Evolutionary conservation across 1,139 yeast species (phyloP), one percentile per base, ranked within the genome.

Genomic region (Wickerhamiella pararugosa): DNA sequence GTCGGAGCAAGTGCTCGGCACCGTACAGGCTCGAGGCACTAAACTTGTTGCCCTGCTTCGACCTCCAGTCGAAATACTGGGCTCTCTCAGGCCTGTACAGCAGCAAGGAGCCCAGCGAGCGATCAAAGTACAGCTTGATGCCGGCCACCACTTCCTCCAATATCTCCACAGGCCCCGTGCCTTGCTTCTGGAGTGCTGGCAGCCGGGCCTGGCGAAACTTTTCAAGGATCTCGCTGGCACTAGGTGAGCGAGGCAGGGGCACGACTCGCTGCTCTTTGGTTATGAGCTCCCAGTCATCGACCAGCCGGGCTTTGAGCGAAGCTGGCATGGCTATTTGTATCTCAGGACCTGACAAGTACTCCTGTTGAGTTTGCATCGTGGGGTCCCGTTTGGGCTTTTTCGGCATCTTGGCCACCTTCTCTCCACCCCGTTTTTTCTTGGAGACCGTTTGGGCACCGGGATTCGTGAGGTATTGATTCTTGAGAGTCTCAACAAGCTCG

Each of bases 271-370:
- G 78, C 49, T 82, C 81, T 53, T 82, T 82, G 1, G 97, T 84
- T 39, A 87, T 70, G 51, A 67, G 70, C 58, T 87, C 95, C 97
- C 97, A 90, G 63, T 90, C 97, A 55, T 84, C 87, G 1, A 87
- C 93, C 36, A 90, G 63, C 5, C 77, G 54, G 4, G 79, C 67
- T 58, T 84, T 86, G 46, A 90, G 65, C 35, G 67, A 63, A 43
- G 76, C 75, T 0, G 90, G 82, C 21, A 83, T 71, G 3, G 65
- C 65, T 8, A 80, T 53, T 39, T 63, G 59, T 30, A 79, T 65
- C 49, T 76, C 82, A 7, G 73, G 69, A 45, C 66, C 63, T 38
- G 57, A 58, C 38, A 61, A 44, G 45, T 56, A 60, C 32, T 66
- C 67, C 10, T 63, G 67, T 41, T 43, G 42, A 15, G 37, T 27